These are phyloP conservation scores for Cucumis variabilis DNA, from an alignment of 331 rosid species.

Conservation along the genomic window DNA sequence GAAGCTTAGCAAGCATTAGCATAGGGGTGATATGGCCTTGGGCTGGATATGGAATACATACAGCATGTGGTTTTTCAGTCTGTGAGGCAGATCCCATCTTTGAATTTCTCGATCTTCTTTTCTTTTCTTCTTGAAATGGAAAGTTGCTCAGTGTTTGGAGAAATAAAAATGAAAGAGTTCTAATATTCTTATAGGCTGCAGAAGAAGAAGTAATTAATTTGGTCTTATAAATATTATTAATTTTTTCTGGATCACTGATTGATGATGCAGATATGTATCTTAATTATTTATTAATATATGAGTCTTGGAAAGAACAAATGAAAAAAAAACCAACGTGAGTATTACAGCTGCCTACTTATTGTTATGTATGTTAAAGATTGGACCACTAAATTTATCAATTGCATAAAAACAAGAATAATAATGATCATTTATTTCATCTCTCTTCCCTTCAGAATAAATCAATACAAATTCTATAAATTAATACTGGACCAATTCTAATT, in stretches of 20 bases:
- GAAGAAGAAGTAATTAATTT: not conserved
- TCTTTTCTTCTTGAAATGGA: not conserved
- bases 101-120: no score
- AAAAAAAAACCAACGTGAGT: not conserved
- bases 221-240: not conserved
- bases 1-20: conserved; percentile 17
- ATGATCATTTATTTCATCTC: no score
- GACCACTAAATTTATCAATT: not conserved
- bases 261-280: not conserved
- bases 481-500: no score
- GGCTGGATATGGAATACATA: conserved; percentile 19
- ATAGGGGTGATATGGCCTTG: conserved; percentile 26
- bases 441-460: not conserved
- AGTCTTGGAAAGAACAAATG: not conserved
- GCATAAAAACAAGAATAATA: no score
- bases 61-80: conserved; percentile 2
- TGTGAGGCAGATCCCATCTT: not conserved
- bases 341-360: not conserved
- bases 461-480: no score
- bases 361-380: not conserved
- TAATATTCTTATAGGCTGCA: not conserved
- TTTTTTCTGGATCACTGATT: not conserved
- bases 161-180: not conserved
- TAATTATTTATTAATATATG: not conserved
- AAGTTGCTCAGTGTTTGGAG: not conserved